Base-by-base conservation (phyloP, 352 stramenopile species). In the Pelagophyceae sp. region DNA sequence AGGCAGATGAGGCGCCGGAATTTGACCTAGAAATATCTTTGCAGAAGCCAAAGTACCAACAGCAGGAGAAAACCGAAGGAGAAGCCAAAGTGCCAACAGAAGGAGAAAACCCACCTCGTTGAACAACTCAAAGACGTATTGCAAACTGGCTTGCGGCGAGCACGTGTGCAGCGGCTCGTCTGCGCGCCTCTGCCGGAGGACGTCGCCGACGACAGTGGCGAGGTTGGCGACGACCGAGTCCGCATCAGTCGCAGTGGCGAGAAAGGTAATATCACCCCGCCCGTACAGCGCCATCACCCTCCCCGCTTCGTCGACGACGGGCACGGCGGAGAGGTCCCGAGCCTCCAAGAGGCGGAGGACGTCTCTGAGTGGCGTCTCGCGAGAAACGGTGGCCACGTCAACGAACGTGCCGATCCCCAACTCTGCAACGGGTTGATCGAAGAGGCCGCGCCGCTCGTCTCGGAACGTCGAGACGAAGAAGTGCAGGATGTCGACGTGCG, bases 381-480 rank as follows among this genome's bases (percentile, higher is more conserved):
- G 89, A 5, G 91, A 88, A 72, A 96, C 91, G 23, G 92, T 96
- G 78, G 97, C 91, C 29, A 98, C 86, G 72, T 92, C 91, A 78
- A 87, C 90, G 84, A 96, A 98, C 45, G 95, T 94, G 67, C 94
- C 94, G 83, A 98, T 96, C 60, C 89, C 87, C 75, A 98, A 88
- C 78, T 98, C 94, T 72, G 91, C 92, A 78, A 98, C 96, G 50
- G 92, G 91, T 82, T 98, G 92, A 81, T 98, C 94, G 84, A 98
- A 98, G 72, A 98, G 86, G 78, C 94, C 88, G 11, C 11, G 11
- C 80, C 93, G 88, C 85, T 97, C 92, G 84, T 98, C 94, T 72
- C 94, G 90, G 83, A 98, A 98, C 76, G 93, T 95, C 64, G 92
- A 94, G 29, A 98, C 94, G 50, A 98, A 86, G 83, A 95, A 96